Base-by-base conservation (phyloP, 2,329 filamentous ascomycete genomes). In the Fusarium xylarioides region DNA sequence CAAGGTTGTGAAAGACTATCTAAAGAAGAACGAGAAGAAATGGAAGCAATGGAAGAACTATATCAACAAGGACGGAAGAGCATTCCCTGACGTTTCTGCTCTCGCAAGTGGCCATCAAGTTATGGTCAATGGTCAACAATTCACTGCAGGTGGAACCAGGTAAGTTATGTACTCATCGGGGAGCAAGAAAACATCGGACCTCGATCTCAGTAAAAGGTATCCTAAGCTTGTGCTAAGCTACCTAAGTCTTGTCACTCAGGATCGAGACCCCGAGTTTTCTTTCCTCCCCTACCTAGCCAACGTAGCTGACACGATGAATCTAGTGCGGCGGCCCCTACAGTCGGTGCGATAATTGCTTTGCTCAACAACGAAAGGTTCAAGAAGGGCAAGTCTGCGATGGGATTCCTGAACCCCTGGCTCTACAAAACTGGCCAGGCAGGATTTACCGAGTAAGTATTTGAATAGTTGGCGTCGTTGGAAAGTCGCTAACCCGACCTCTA, bases 401-500 rank as follows among this genome's bases (percentile, higher is more conserved):
- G 90, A 2, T 91, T 90, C 75, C 79, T 91, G 32, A 91, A 91
- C 78, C 89, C 89, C 2, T 90, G 87, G 86, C 80, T 91, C 21
- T 91, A 91, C 73, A 76, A 78, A 14, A 65, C 75, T 30, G 81
- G 79, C 4, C 53, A 70, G 10, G 38, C 59, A 15, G 82, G 69
- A 7, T 81, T 84, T 26, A 82, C 78, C 9, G 83, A 84, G 77
- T 83, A 78, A 44, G 80, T 75, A 26, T 35, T 5, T n/a, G 23
- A 7, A 1, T 3, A n/a, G 21, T 30, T 15, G 9, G 11, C 11
- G 4, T 11, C 5, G 18, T 5, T 43, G 34, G 30, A 23, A 3
- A 43, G 37, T 12, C 26, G 12, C 16, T 23, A 21, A 46, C 44
- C 4, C 18, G 30, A 8, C 26, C 15, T 42, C 21, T 42, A 83